Percentiles rank a stretch among this genome's conserved stretches.
These are phyloP conservation scores for Adansonia digitata DNA, from an alignment of 345 rosid genomes.

Conservation along the genomic window DNA sequence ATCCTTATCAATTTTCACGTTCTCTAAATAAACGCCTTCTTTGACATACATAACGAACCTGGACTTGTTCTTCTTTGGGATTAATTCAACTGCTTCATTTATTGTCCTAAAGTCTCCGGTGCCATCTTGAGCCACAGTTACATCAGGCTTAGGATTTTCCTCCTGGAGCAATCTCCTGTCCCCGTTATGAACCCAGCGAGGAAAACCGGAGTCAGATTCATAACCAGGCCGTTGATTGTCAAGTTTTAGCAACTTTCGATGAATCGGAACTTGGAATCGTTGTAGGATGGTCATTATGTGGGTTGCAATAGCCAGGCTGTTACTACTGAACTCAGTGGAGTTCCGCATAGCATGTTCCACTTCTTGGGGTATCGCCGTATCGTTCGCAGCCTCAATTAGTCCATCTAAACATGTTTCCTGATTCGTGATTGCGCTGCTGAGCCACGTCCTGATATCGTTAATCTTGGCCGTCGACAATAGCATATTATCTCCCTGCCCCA, in stretches of 20 bases:
- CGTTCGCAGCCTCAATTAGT: constrained; percentile 18
- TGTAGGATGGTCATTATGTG: not conserved
- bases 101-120: constrained; percentile 22
- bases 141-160: constrained; percentile 6
- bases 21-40: constrained; percentile 31
- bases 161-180: constrained; percentile 9
- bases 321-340: constrained; percentile 32
- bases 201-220: not conserved
- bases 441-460: constrained; percentile 20
- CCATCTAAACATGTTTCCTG: constrained; percentile 28
- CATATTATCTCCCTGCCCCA: not conserved
- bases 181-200: not conserved
- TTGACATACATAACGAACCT: constrained; percentile 30
- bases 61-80: constrained; percentile 21
- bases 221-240: not conserved
- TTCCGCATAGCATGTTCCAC: constrained; percentile 19
- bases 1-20: constrained; percentile 19
- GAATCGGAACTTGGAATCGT: not conserved
- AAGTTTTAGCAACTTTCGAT: constrained; percentile 1
- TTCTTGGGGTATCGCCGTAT: not conserved
- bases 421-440: constrained; percentile 24
- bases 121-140: constrained; percentile 9
- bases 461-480: constrained; percentile 13
- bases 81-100: constrained; percentile 23
- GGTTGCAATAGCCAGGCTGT: constrained; percentile 27